Base-by-base conservation (phyloP, 2,329 filamentous ascomycete species). In the Sarocladium kiliense region DNA sequence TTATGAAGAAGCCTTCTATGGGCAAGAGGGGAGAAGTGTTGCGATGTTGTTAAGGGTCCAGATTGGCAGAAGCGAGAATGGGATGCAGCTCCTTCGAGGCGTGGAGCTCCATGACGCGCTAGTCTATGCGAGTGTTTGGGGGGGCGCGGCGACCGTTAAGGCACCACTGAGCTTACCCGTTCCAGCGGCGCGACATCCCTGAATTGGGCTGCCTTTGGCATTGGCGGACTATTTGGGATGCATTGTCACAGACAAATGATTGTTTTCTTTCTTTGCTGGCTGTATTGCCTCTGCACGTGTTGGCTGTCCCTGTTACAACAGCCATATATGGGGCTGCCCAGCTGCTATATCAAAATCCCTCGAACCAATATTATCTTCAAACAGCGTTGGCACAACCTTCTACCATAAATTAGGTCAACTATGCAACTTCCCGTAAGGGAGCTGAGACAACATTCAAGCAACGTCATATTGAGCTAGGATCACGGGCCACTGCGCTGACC, bases 101-200 rank as follows among this genome's bases (percentile, higher is more conserved):
- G 47, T 51, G 47, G 47, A 51, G 47, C 47, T 51, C 44, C 26
- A 51, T 51, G 47, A 51, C 47, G 47, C 47, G 44, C 30, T 34
- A 51, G 27, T 16, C 34, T 14, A 23, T 51, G 47, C 26, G 27
- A 21, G 47, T 51, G 26, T 51, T 51, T 45, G n/a, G 41, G 41
- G 44, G 44, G 25, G 11, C 23, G 23, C 26, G 16, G 44, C 23
- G 25, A 3, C 23, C 44, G 26, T 49, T 32, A 44, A 44, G 21
- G 36, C 41, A 25, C 41, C 41, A 44, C 41, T 44, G n/a, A 44
- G 7, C 18, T 44, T 12, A 7, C n/a, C 26, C 47, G 47, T 51
- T 25, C 26, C 47, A 51, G 47, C 21, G 25, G 30, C 47, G 36
- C 11, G n/a, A 27, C 26, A 49, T 27, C 26, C 25, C 26, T 49